A percentile compares a stretch with the other conserved stretches of the same genome.
These are phyloP conservation scores for Cadophora luteo-olivacea DNA, from an alignment of 2,329 filamentous ascomycete species.

Conservation along the genomic window DNA sequence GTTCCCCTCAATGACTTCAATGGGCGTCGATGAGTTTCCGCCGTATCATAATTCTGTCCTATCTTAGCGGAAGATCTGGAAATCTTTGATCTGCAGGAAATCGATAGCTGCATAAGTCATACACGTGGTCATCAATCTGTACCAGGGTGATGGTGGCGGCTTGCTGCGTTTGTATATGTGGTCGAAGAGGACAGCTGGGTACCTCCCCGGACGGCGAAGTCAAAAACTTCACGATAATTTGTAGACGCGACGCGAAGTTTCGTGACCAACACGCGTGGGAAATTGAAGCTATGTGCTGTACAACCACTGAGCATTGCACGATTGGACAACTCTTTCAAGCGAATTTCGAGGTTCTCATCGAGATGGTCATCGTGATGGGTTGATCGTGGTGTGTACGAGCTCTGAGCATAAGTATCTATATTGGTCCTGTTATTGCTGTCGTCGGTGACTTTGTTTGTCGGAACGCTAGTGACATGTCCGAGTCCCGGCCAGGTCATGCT, in stretches of 20 bases:
- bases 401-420: neutral
- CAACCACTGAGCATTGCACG: neutral
- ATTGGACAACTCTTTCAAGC: neutral
- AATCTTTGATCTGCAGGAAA: neutral
- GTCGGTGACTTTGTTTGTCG: neutral
- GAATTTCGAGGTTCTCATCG: neutral
- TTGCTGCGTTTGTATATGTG: neutral
- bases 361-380: neutral
- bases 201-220: neutral
- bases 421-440: neutral
- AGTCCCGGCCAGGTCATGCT: too few relatives aligned
- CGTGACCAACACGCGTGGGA: neutral
- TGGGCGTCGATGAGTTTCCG: too few relatives aligned
- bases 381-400: neutral
- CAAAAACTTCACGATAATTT: neutral
- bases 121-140: neutral
- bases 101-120: neutral
- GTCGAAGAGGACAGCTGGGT: neutral
- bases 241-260: constrained; percentile 1
- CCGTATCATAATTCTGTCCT: neutral
- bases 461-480: neutral
- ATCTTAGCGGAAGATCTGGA: neutral
- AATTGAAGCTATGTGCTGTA: neutral
- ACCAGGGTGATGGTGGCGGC: neutral
- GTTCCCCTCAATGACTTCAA: too few relatives aligned